These are phyloP conservation scores for Solanum chacoense DNA, from an alignment of 305 asterid species.

Conservation along the genomic window DNA sequence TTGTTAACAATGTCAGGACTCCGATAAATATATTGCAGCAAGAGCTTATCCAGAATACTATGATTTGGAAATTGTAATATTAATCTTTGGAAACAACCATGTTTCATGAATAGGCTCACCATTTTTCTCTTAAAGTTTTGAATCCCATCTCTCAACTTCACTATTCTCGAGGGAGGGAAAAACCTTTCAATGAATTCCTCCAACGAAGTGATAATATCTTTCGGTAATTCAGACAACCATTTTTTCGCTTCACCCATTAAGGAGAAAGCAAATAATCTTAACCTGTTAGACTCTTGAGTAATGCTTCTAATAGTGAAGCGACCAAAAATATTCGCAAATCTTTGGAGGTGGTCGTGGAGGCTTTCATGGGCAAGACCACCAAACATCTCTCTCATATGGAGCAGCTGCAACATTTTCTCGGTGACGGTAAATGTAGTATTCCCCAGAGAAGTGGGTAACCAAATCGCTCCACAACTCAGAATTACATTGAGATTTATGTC, in stretches of 20 bases:
- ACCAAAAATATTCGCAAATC: background rate
- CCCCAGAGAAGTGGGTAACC: background rate
- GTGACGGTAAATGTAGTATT: background rate
- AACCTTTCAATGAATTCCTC: background rate
- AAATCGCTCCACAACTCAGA: background rate
- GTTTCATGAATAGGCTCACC: background rate
- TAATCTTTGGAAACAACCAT: background rate
- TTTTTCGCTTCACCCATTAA: background rate
- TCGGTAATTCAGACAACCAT: background rate
- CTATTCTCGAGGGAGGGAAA: background rate
- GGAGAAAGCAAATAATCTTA: background rate
- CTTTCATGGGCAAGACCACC: background rate
- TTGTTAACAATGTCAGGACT: background rate
- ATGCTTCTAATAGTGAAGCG: background rate
- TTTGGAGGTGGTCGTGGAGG: background rate
- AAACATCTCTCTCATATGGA: background rate
- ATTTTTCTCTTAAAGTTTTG: too few species aligned
- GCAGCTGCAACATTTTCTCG: background rate
- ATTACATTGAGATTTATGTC: background rate
- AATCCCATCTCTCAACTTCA: background rate
- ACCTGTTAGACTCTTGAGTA: background rate
- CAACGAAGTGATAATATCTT: background rate
- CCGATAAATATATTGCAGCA: too few species aligned
- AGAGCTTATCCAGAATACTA: background rate
- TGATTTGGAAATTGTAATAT: background rate